Conservation (phyloP, 1,284 basidiomycete genomes). For the Ganoderma boninense region DNA sequence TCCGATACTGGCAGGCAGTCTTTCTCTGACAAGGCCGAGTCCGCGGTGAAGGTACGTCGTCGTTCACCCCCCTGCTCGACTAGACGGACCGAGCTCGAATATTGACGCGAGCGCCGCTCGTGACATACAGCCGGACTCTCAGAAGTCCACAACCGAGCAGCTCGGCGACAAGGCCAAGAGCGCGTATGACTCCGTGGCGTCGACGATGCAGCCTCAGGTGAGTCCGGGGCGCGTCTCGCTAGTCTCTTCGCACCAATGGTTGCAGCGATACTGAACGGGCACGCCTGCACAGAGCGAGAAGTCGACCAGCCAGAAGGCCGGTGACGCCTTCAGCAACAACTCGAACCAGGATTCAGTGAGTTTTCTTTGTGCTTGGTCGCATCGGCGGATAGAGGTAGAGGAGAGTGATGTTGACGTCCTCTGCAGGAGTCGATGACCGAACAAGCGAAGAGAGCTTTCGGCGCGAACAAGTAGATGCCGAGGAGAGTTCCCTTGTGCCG, state of each 20-base stretch:
- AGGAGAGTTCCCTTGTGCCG: background rate
- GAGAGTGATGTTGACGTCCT: too few species aligned
- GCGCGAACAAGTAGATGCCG: constrained; percentile 29
- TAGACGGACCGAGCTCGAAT: background rate
- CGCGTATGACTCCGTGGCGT: constrained; percentile 42
- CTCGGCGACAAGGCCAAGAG: constrained; percentile 47
- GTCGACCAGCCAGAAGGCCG: constrained; percentile 47
- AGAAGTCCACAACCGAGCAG: constrained; percentile 48
- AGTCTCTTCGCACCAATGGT: background rate
- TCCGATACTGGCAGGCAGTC: constrained; percentile 52
- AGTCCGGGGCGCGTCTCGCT: constrained; percentile 8
- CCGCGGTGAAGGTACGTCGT: constrained; percentile 45
- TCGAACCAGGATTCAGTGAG: constrained; percentile 41
- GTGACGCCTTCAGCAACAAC: constrained; percentile 61
- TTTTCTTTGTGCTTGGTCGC: background rate
- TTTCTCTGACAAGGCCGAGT: constrained; percentile 50
- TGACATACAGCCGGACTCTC: constrained; percentile 41
- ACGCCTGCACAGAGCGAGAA: background rate
- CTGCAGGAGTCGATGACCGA: constrained; percentile 38
- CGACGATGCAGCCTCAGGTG: constrained; percentile 48
- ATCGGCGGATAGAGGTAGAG: too few species aligned
- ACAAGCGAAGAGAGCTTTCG: constrained; percentile 43
- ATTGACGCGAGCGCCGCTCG: background rate
- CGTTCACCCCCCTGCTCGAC: background rate
- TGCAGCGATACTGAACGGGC: background rate